Base-by-base conservation (phyloP, 2,329 filamentous ascomycete genomes). In the Drechmeria coniospora region DNA sequence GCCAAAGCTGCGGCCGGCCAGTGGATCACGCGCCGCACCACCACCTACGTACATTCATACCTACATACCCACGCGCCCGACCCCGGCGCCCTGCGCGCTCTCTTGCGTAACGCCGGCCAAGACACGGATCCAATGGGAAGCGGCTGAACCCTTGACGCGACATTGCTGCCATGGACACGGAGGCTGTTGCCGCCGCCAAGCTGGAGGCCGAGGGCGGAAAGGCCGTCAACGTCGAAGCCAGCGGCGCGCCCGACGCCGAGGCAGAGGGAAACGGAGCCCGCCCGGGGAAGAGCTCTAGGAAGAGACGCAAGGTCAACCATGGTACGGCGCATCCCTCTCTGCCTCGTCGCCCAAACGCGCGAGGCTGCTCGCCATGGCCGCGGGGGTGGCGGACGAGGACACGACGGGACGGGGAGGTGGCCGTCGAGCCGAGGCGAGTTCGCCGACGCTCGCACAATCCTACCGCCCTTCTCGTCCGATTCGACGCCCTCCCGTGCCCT, bases 301-400 rank as follows among this genome's bases (percentile, higher is more conserved):
- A 84, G 65, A 69, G 80, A 58, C 78, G 80, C 63, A 87, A 87
- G 61, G 80, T 87, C 42, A 86, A 84, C 61, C 80, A 87, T 59
- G 80, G 80, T 86, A 71, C 60, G 74, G 56, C 32, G 15, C 41
- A 32, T 45, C 39, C 39, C 34, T 34, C 16, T 27, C 19, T 34
- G 18, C 20, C 22, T 13, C 11, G 10, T 21, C 20, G 5, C 10
- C 10, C 20, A 11, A 21, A 21, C 9, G 10, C 10, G 20, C 20
- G 5, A 11, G 5, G 6, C 9, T 21, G 20, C 5, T 21, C 20
- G 5, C 10, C 9, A 10, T 20, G 12, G 20, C 9, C 20, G 20
- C 20, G 20, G 10, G 20, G 20, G 10, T 6, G 20, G 20, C 4
- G 20, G 5, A 9, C 6, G 5, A 28, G 23, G 21, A n/a, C n/a